Percentiles rank a stretch among this genome's conserved stretches.
Conservation (phyloP, 495 filamentous ascomycete genomes). For the Daldinia decipiens region DNA sequence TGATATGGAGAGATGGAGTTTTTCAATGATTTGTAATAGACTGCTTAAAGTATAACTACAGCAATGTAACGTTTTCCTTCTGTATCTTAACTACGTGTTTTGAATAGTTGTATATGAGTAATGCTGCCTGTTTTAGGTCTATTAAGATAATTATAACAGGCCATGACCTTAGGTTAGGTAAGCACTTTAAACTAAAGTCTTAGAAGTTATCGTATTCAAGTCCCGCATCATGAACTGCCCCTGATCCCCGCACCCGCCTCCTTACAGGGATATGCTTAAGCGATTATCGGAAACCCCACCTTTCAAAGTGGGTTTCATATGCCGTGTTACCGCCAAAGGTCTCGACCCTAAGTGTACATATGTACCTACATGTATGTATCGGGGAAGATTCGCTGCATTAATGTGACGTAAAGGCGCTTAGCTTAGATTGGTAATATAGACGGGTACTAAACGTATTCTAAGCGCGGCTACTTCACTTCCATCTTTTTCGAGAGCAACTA, state of each 20-base stretch:
- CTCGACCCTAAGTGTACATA: neutral
- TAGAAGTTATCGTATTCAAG: neutral
- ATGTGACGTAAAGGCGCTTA: neutral
- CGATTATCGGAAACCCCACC: neutral
- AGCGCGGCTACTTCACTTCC: neutral
- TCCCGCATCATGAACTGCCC: neutral
- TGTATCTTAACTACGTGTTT: neutral
- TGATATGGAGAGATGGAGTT: constrained; percentile 10
- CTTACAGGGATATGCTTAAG: neutral
- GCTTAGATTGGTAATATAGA: neutral
- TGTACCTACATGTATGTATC: too few species aligned
- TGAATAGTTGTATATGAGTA: neutral
- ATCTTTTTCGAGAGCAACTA: neutral
- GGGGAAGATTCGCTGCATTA: neutral
- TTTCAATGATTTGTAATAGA: constrained; percentile 5
- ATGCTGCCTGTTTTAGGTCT: neutral
- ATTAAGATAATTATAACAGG: neutral
- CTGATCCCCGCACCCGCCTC: neutral
- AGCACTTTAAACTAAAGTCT: neutral
- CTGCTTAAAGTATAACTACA: neutral
- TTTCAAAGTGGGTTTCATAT: neutral
- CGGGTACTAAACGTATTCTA: neutral
- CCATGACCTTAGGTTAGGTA: neutral
- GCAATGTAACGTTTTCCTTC: constrained; percentile 7
- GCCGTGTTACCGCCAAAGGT: neutral